Percentiles rank a stretch among this genome's conserved stretches.
These are phyloP conservation scores for Suillus alpinus DNA, from an alignment of 768 basidiomycete species.

Conservation along the genomic window DNA sequence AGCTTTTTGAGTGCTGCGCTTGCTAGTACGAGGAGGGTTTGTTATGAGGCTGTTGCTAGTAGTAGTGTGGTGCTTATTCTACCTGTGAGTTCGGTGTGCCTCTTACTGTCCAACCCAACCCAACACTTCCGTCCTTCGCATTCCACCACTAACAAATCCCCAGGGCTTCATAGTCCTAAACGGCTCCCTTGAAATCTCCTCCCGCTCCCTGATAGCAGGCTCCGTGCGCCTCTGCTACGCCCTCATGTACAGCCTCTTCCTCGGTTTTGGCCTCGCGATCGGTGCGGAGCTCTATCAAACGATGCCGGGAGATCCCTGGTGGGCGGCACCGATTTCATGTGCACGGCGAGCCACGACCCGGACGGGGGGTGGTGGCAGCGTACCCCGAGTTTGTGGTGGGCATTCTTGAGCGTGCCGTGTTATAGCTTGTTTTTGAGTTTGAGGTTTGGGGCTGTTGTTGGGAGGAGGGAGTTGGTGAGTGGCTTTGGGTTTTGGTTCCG, in stretches of 20 bases:
- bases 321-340: constrained; percentile 59
- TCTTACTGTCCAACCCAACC: no score
- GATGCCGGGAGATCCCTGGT: constrained; percentile 46
- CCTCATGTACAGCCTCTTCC: constrained; percentile 73
- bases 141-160: neutral
- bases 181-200: constrained; percentile 76
- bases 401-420: constrained; percentile 70
- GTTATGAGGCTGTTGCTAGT: constrained; percentile 79
- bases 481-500: neutral
- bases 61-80: constrained; percentile 78
- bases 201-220: constrained; percentile 80
- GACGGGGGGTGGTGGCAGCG: constrained; percentile 70
- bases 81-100: no score
- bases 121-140: no score
- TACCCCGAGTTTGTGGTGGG: constrained; percentile 72
- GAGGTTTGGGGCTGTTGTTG: constrained; percentile 58
- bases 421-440: constrained; percentile 66
- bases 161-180: constrained; percentile 66
- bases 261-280: constrained; percentile 81
- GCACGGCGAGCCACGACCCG: constrained; percentile 51
- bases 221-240: constrained; percentile 81
- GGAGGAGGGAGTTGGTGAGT: constrained; percentile 54
- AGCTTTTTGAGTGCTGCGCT: constrained; percentile 79
- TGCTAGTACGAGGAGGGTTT: constrained; percentile 64
- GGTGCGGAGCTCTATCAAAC: constrained; percentile 67